phyloP scores from a whole-genome alignment of 352 stramenopile species.

The Phytopythium oedochilum region DNA sequence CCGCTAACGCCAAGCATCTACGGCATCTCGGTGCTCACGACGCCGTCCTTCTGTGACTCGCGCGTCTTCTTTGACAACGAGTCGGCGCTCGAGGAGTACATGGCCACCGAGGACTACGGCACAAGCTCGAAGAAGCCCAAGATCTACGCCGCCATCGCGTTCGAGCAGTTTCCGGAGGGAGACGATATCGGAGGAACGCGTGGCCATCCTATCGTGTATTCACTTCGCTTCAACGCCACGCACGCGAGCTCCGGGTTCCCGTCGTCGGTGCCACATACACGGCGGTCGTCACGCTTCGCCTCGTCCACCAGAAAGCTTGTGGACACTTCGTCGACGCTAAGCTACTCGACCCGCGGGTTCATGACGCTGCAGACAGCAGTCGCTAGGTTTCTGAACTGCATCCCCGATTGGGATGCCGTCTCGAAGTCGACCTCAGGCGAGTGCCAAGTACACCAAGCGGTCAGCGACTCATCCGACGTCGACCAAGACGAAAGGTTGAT shows the following conservation, averaged over 20 bases:
- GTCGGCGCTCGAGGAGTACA: conserved; percentile 41
- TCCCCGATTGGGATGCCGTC: conserved; percentile 42
- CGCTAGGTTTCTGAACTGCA: conserved; percentile 60
- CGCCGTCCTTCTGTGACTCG: conserved; percentile 52
- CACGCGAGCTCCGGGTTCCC: conserved; percentile 21
- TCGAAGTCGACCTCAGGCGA: conserved; percentile 18
- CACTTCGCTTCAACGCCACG: conserved; percentile 66
- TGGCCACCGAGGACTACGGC: conserved; percentile 47
- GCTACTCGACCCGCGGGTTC: conserved; percentile 61
- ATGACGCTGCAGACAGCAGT: conserved; percentile 71
- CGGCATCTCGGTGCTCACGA: conserved; percentile 37
- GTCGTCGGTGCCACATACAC: conserved; percentile 41
- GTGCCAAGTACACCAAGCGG: conserved; percentile 43
- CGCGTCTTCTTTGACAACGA: conserved; percentile 58
- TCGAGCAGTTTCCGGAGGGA: conserved; percentile 39
- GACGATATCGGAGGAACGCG: conserved; percentile 27
- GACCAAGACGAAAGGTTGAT: conserved; percentile 36
- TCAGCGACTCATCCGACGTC: conserved; percentile 12
- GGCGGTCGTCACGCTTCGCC: conserved; percentile 7
- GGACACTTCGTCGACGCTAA: conserved; percentile 16
- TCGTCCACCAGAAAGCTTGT: conserved; percentile 18
- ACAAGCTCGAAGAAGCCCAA: conserved; percentile 39
- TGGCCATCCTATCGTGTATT: conserved; percentile 46
- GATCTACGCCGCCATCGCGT: conserved; percentile 65
- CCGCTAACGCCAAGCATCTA: conserved; percentile 28